Evolutionary conservation across 1,139 yeast species (phyloP).

Genomic region (Meyerozyma carpophila): DNA sequence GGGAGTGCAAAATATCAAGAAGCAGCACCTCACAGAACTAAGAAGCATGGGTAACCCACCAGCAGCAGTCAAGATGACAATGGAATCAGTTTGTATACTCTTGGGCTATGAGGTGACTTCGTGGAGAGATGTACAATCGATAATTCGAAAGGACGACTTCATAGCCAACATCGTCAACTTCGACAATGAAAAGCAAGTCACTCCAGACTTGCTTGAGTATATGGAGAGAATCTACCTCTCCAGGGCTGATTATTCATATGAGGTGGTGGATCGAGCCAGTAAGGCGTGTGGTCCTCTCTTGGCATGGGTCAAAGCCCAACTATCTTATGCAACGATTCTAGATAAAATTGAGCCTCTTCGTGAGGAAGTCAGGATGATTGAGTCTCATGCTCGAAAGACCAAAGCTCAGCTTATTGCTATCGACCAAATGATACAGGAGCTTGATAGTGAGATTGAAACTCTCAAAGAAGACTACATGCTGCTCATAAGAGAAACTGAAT

Average conservation of each 20-base stretch:
- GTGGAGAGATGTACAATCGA: conserved; percentile 85
- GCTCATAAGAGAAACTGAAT: conserved; percentile 73
- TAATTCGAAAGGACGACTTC: conserved; percentile 81
- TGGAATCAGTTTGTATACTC: conserved; percentile 83
- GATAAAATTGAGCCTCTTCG: conserved; percentile 72
- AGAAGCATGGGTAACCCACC: conserved; percentile 93
- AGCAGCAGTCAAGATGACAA: conserved; percentile 72
- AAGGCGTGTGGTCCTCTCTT: conserved; percentile 93
- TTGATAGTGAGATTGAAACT: conserved; percentile 61
- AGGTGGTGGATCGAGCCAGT: conserved; percentile 80
- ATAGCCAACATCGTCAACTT: conserved; percentile 77
- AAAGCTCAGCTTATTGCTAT: conserved; percentile 69
- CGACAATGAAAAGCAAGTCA: conserved; percentile 57
- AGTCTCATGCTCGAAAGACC: conserved; percentile 56
- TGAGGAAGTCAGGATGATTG: conserved; percentile 58
- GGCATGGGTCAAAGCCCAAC: conserved; percentile 88
- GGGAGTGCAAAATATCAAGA: conserved; percentile 87
- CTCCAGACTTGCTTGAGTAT: conserved; percentile 43
- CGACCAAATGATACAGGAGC: conserved; percentile 73
- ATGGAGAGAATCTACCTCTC: conserved; percentile 61
- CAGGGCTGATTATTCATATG: conserved; percentile 62
- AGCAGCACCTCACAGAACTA: conserved; percentile 85
- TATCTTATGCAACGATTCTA: conserved; percentile 62
- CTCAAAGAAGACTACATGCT: conserved; percentile 68
- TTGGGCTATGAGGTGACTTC: conserved; percentile 63